These are phyloP conservation scores for Myxozyma sirexii DNA, from an alignment of 805 yeast genomes.

Conservation along the genomic window DNA sequence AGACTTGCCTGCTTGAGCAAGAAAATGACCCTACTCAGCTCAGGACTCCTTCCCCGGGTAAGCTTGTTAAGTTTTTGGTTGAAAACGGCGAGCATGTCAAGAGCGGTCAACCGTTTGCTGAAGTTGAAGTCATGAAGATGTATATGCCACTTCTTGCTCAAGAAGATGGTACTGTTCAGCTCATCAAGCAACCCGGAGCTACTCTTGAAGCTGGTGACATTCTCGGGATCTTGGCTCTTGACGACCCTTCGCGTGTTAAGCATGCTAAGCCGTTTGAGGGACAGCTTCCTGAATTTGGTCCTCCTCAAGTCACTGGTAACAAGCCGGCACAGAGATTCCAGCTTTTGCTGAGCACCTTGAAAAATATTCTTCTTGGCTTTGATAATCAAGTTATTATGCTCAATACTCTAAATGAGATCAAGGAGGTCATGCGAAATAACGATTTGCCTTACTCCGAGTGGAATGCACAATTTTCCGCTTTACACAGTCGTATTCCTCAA, in stretches of 20 bases:
- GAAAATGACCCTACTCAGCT: slow-evolving; percentile 99
- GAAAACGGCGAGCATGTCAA: slow-evolving; percentile 92
- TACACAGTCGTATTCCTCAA: slow-evolving; percentile 85
- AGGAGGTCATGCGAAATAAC: slow-evolving; percentile 72
- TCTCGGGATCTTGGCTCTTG: slow-evolving; percentile 88
- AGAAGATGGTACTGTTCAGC: slow-evolving; percentile 90
- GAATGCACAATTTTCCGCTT: slow-evolving; percentile 80
- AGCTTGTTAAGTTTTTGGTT: slow-evolving; percentile 87
- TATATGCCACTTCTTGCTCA: slow-evolving; percentile 95
- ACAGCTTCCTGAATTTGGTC: slow-evolving; percentile 84
- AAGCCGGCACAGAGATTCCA: slow-evolving; percentile 79
- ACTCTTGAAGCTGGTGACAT: slow-evolving; percentile 96
- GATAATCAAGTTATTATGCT: slow-evolving; percentile 96
- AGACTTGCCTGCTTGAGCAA: slow-evolving; percentile 88
- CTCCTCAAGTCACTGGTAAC: slow-evolving; percentile 78
- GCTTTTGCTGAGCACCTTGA: slow-evolving; percentile 59
- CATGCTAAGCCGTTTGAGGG: slow-evolving; percentile 96
- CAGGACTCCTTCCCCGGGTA: slow-evolving; percentile 99
- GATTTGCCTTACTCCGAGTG: slow-evolving; percentile 93
- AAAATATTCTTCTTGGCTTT: slow-evolving; percentile 83
- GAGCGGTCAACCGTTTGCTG: slow-evolving; percentile 95
- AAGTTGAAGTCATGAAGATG: slow-evolving; percentile 99
- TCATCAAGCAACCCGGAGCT: slow-evolving; percentile 98
- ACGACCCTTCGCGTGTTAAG: slow-evolving; percentile 95
- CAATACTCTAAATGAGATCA: slow-evolving; percentile 71